Base-by-base conservation (phyloP, 176 grass and related monocot species). In the Rhynchospora pubera region DNA sequence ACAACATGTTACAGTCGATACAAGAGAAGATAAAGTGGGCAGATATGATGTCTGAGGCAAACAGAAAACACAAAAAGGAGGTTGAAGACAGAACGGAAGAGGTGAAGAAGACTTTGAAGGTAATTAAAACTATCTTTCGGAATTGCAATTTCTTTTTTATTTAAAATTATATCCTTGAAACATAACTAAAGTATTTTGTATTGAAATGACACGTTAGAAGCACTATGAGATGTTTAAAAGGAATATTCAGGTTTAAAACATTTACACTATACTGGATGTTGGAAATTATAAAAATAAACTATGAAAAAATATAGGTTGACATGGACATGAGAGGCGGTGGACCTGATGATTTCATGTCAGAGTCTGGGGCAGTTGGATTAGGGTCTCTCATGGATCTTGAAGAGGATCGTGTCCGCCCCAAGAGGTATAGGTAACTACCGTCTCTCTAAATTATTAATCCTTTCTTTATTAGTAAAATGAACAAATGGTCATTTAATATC, bases 1-100 rank as follows among this genome's bases (percentile, higher is more conserved):
- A 99, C 71, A 89, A 56, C 82, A 74, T 96, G 78, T 87, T 99
- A 11, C 91, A 99, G 83, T 83, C 89, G 24, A 99, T 99, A 85
- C 97, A 99, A 85, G 97, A 99, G 79, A 99, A 99, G 90, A 99
- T 99, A 74, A 99, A 93, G 74, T 99, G 97, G 93, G 97, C 97
- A 42, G 97, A 99, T 84, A 91, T 86, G 83, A 93, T 86, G 86
- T 95, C 85, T 53, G 93, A 99, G 81, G 86, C 62, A 60, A 99
- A 88, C 75, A 93, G 88, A 85, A 91, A 93, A 69, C 91, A 99
- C 83, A 83, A 89, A 81, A 99, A 96, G 65, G 97, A 99, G 87
- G 89, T 99, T 65, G 91, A 96, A 79, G 93, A 99, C 65, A 99
- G 80, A 86, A 83, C 93, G 65, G 97, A 99, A 87, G 97, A 99